phyloP scores from a whole-genome alignment of 1,139 yeast genomes.

The Kodamaea suecica region DNA sequence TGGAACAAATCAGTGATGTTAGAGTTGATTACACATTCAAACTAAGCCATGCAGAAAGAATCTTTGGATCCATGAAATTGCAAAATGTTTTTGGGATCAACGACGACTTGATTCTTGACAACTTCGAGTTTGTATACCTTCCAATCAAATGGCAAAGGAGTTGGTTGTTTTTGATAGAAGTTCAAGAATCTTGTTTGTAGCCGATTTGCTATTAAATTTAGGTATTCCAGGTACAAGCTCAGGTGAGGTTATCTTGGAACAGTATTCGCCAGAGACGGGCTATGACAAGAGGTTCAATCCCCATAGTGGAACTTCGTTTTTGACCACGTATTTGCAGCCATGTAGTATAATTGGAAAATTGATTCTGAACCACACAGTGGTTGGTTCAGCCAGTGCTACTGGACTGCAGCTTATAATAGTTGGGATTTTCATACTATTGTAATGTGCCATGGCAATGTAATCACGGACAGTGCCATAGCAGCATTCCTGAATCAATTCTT shows the following conservation, averaged over 20 bases:
- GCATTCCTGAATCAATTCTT: conserved; percentile 18
- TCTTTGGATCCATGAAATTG: neutral
- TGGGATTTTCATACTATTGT: conserved; percentile 53
- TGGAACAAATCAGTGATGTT: conserved; percentile 29
- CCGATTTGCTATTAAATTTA: conserved; percentile 25
- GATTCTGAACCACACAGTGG: conserved; percentile 4
- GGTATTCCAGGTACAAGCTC: conserved; percentile 14
- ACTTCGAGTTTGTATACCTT: conserved; percentile 27
- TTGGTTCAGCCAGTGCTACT: conserved; percentile 8
- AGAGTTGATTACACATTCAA: conserved; percentile 28
- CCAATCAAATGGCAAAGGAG: conserved; percentile 21
- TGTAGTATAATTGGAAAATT: conserved; percentile 17
- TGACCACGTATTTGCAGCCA: conserved; percentile 23
- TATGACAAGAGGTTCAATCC: conserved; percentile 19
- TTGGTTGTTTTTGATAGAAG: conserved; percentile 22
- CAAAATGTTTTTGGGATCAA: conserved; percentile 18
- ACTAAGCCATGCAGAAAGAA: neutral
- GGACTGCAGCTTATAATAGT: conserved; percentile 30
- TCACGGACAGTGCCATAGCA: conserved; percentile 23
- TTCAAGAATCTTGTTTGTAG: conserved; percentile 22
- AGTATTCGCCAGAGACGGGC: conserved; percentile 21
- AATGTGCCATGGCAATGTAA: conserved; percentile 59
- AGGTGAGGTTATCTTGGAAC: conserved; percentile 21
- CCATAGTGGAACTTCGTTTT: conserved; percentile 21
- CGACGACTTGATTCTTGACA: conserved; percentile 18